phyloP scores from a whole-genome alignment of 2,329 filamentous ascomycete species.

The Monilinia aucupariae region DNA sequence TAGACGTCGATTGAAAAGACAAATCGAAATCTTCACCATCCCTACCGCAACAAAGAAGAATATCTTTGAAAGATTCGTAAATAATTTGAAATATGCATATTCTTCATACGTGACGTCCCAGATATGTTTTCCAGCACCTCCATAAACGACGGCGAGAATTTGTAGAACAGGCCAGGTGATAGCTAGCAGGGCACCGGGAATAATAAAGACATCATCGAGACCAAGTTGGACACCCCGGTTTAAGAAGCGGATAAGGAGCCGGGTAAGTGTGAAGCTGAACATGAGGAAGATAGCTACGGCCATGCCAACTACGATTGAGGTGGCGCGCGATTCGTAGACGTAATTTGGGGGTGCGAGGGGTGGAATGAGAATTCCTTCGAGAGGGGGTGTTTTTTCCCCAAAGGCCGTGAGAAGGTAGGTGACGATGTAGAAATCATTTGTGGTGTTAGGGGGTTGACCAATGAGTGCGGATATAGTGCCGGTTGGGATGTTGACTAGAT shows the following conservation, averaged over 20 bases:
- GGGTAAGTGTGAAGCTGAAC: conserved; percentile 30
- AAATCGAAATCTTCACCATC: conserved; percentile 38
- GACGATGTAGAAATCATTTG: conserved; percentile 33
- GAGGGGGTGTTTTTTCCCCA: conserved; percentile 23
- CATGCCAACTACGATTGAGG: conserved; percentile 32
- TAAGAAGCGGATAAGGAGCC: conserved; percentile 31
- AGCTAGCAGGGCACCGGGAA: conserved; percentile 32
- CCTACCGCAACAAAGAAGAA: conserved; percentile 78
- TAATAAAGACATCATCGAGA: conserved; percentile 35
- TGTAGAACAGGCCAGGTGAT: conserved; percentile 32
- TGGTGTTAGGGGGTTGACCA: conserved; percentile 29
- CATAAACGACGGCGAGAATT: conserved; percentile 30
- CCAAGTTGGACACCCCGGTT: conserved; percentile 33
- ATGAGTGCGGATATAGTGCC: conserved; percentile 28
- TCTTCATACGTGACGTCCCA: conserved; percentile 37
- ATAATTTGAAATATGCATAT: conserved; percentile 50
- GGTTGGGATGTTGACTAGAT: conserved; percentile 16
- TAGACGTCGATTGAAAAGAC: conserved; percentile 37
- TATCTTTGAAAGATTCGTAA: conserved; percentile 95
- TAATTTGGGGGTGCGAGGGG: conserved; percentile 19
- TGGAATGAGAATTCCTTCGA: conserved; percentile 13
- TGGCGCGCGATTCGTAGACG: conserved; percentile 28
- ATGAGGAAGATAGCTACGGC: conserved; percentile 33
- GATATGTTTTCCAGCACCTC: conserved; percentile 30
- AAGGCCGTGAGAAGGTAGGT: conserved; percentile 28